Percentiles rank a stretch among this genome's conserved stretches.
Conservation (phyloP, 2,329 filamentous ascomycete genomes). For the Colletotrichum graminicola region DNA sequence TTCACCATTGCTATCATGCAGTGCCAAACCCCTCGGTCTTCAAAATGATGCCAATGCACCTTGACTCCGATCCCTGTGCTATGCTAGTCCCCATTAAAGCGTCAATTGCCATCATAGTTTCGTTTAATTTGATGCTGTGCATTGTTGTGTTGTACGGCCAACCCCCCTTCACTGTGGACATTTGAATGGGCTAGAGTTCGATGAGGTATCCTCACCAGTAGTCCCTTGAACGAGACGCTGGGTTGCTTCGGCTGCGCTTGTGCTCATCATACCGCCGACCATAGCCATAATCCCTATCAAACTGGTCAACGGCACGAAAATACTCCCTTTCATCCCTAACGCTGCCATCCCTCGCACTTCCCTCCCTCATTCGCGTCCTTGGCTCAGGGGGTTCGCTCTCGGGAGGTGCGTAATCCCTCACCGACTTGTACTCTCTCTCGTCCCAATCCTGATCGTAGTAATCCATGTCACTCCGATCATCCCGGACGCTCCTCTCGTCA, state of each 20-base stretch:
- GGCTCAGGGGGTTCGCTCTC: slow-evolving; percentile 20
- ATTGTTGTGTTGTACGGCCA: not conserved
- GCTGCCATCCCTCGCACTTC: not conserved
- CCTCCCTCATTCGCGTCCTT: not conserved
- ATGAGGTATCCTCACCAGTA: slow-evolving; percentile 7
- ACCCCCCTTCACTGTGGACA: too few species aligned
- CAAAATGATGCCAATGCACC: not conserved
- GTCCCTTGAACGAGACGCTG: slow-evolving; percentile 17
- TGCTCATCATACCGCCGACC: slow-evolving; percentile 25
- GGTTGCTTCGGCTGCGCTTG: slow-evolving; percentile 35
- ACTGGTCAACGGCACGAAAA: slow-evolving; percentile 8
- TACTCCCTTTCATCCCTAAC: slow-evolving; percentile 20
- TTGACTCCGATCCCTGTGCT: not conserved
- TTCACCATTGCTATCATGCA: too few species aligned
- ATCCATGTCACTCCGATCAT: slow-evolving; percentile 22
- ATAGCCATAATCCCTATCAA: slow-evolving; percentile 28
- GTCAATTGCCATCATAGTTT: slow-evolving; percentile 1
- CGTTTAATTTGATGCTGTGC: not conserved
- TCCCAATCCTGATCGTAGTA: slow-evolving; percentile 30
- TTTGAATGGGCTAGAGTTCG: not conserved
- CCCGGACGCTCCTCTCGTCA: slow-evolving; percentile 14
- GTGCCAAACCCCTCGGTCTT: too few species aligned
- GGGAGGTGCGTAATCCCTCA: slow-evolving; percentile 26
- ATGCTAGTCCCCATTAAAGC: not conserved
- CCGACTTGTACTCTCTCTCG: slow-evolving; percentile 29